phyloP scores from a whole-genome alignment of 2,329 filamentous ascomycete species.

The Coleophoma crateriformis region DNA sequence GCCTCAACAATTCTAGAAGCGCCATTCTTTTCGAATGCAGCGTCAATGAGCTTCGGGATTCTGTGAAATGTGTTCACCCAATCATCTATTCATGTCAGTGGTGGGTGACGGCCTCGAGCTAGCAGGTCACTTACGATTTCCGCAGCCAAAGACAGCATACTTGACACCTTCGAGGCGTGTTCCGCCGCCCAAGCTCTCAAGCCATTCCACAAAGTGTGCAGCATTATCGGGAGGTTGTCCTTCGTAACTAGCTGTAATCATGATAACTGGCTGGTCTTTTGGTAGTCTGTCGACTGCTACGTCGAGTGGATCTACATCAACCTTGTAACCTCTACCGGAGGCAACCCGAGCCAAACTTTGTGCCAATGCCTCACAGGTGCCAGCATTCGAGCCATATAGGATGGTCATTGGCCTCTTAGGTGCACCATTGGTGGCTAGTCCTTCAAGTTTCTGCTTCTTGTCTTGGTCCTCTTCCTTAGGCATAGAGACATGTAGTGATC shows the following conservation, averaged over 20 bases:
- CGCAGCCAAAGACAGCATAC: slow-evolving; percentile 67
- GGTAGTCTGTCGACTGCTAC: slow-evolving; percentile 54
- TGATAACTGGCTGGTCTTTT: slow-evolving; percentile 53
- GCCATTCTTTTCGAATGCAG: slow-evolving; percentile 43
- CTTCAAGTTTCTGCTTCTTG: slow-evolving; percentile 21
- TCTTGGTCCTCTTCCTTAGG: slow-evolving; percentile 5
- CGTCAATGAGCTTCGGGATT: slow-evolving; percentile 57
- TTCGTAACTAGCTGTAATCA: slow-evolving; percentile 68
- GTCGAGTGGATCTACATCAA: slow-evolving; percentile 52
- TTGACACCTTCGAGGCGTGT: slow-evolving; percentile 47
- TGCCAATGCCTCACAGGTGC: slow-evolving; percentile 67
- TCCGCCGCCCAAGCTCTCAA: slow-evolving; percentile 43
- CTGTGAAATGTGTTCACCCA: slow-evolving; percentile 60
- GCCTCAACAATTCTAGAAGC: slow-evolving; percentile 41
- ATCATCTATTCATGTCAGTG: slow-evolving; percentile 28
- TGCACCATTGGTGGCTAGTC: slow-evolving; percentile 2
- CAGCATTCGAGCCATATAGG: slow-evolving; percentile 67
- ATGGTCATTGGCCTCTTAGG: slow-evolving; percentile 41
- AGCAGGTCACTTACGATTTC: slow-evolving; percentile 32
- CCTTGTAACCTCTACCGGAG: slow-evolving; percentile 50
- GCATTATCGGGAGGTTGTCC: slow-evolving; percentile 70
- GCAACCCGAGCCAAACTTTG: slow-evolving; percentile 56
- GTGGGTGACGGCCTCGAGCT: slow-evolving; percentile 28
- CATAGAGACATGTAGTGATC: slow-evolving; percentile 18
- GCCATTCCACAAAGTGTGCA: slow-evolving; percentile 61